phyloP scores from a whole-genome alignment of 768 basidiomycete species.

The Collybiopsis confluens region DNA sequence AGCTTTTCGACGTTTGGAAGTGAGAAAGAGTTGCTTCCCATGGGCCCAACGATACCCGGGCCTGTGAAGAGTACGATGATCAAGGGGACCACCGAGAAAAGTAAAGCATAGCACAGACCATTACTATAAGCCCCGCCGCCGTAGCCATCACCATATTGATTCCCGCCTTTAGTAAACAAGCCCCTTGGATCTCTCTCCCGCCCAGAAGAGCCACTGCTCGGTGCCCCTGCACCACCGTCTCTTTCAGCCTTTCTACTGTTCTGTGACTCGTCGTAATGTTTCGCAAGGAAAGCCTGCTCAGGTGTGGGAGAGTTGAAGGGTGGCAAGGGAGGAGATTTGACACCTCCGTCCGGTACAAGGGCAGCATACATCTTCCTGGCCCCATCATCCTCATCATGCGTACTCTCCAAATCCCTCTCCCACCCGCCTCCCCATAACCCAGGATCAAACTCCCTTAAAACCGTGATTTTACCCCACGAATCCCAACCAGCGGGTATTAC shows the following conservation, averaged over 20 bases:
- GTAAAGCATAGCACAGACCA: not conserved
- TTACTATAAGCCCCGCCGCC: constrained; percentile 32
- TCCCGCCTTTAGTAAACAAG: constrained; percentile 41
- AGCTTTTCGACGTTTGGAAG: constrained; percentile 87
- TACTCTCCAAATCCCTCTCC: constrained; percentile 63
- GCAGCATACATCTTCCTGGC: constrained; percentile 63
- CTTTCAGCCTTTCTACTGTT: constrained; percentile 86
- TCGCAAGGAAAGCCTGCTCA: constrained; percentile 87
- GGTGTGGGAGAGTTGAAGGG: constrained; percentile 78
- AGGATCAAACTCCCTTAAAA: constrained; percentile 89
- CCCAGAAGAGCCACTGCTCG: constrained; percentile 58
- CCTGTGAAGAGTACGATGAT: not conserved
- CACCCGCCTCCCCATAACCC: constrained; percentile 75
- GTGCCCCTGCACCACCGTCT: not conserved
- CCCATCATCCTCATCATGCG: constrained; percentile 32
- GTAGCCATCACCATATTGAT: too few relatives aligned
- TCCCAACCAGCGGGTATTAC: constrained; percentile 97
- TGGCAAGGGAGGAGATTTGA: constrained; percentile 60
- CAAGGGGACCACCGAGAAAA: not conserved
- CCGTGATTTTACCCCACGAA: constrained; percentile 92
- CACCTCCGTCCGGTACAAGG: constrained; percentile 72
- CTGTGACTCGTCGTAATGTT: constrained; percentile 73
- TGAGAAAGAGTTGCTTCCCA: constrained; percentile 82
- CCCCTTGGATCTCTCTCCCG: constrained; percentile 86
- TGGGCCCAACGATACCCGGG: constrained; percentile 87